Evolutionary conservation across 768 basidiomycete species (phyloP).

Genomic region (Amanita phalloides): DNA sequence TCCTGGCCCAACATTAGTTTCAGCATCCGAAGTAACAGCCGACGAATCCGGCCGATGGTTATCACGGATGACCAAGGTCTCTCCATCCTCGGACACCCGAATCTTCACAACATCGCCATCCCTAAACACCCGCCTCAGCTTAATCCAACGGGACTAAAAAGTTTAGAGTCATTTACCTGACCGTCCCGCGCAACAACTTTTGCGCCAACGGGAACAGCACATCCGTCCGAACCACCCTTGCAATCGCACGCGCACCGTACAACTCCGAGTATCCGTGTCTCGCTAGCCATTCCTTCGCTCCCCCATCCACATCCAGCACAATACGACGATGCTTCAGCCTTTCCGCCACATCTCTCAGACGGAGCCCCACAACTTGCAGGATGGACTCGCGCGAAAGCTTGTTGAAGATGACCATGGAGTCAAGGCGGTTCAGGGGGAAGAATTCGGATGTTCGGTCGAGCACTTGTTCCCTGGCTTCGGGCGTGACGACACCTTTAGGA

Average conservation of each 20-base stretch:
- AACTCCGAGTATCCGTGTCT: conserved; percentile 71
- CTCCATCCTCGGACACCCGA: conserved; percentile 29
- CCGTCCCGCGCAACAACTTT: conserved; percentile 68
- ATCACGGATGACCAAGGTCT: conserved; percentile 44
- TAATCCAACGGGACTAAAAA: not conserved
- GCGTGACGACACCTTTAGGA: conserved; percentile 51
- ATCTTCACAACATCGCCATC: conserved; percentile 62
- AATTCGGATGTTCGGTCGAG: conserved; percentile 64
- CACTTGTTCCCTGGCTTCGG: conserved; percentile 53
- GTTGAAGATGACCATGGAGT: conserved; percentile 85
- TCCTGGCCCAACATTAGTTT: not conserved
- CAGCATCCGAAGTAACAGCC: conserved; percentile 10
- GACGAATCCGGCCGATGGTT: conserved; percentile 46
- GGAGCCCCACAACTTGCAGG: conserved; percentile 63
- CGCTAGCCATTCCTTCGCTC: conserved; percentile 60
- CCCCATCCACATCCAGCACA: conserved; percentile 53
- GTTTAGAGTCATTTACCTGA: conserved; percentile 33
- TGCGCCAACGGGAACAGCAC: conserved; percentile 78
- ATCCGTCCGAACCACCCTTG: conserved; percentile 72
- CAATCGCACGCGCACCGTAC: conserved; percentile 84
- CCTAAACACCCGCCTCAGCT: conserved; percentile 17
- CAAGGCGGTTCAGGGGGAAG: conserved; percentile 88
- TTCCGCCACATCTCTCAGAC: conserved; percentile 62
- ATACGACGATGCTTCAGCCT: conserved; percentile 62
- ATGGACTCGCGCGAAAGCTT: conserved; percentile 70